Percentiles rank a stretch among this genome's conserved stretches.
Conservation (phyloP, 2,329 filamentous ascomycete genomes). For the Eutypa lata region DNA sequence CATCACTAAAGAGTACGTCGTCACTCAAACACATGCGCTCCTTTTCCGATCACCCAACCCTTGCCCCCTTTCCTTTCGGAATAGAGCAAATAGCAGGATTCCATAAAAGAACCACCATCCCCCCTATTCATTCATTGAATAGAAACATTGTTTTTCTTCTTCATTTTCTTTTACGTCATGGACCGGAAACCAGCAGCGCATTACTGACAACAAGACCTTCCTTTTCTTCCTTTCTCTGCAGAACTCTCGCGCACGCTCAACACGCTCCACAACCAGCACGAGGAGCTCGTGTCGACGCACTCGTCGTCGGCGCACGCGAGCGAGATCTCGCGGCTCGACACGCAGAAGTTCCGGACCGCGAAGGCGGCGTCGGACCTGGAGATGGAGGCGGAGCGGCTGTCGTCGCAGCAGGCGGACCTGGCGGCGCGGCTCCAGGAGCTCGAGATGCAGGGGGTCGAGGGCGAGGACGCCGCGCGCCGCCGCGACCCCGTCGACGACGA, state of each 20-base stretch:
- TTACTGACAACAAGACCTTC: too few species aligned
- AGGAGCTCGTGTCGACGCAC: slow-evolving; percentile 71
- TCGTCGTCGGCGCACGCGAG: slow-evolving; percentile 77
- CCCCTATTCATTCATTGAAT: too few species aligned
- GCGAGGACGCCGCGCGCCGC: slow-evolving; percentile 35
- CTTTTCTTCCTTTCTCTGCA: too few species aligned
- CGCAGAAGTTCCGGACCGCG: slow-evolving; percentile 90
- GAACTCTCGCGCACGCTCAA: slow-evolving; percentile 72
- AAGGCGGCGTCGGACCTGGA: slow-evolving; percentile 87
- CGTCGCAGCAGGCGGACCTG: slow-evolving; percentile 72
- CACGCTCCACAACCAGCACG: slow-evolving; percentile 71
- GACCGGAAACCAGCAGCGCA: too few species aligned
- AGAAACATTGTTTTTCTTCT: too few species aligned
- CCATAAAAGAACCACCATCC: too few species aligned
- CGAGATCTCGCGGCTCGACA: slow-evolving; percentile 83
- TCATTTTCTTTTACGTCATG: too few species aligned
- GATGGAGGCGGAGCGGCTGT: slow-evolving; percentile 90
- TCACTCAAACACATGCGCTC: slow-evolving; percentile 7
- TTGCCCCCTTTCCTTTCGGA: not conserved
- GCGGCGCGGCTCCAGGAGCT: slow-evolving; percentile 74
- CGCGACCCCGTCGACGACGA: slow-evolving; percentile 57
- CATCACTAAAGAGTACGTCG: slow-evolving; percentile 57
- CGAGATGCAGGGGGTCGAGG: slow-evolving; percentile 84
- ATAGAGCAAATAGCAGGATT: too few species aligned
- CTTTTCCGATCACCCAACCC: slow-evolving; percentile 13